Evolutionary conservation across 2,329 filamentous ascomycete species (phyloP), one percentile per base, ranked within the genome.

Genomic region (Botrytis hyacinthi): DNA sequence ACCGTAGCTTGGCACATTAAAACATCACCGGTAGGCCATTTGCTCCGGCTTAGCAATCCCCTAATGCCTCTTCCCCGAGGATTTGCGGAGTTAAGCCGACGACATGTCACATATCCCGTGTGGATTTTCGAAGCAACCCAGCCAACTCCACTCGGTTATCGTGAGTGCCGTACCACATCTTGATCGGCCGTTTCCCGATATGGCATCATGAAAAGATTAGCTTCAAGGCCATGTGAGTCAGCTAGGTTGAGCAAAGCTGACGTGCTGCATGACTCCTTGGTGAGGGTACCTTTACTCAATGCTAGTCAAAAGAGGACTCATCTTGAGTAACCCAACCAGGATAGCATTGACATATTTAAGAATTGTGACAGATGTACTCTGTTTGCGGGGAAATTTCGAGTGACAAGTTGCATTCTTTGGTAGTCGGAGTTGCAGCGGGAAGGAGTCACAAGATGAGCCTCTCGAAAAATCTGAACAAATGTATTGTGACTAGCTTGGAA

Each of bases 201-300:
- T n/a, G 40, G 62, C n/a, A 63, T 62, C 37, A 54, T 44, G 12
- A 14, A 61, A 20, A 70, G 12, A 26, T 40, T 35, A 9, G 40
- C 29, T 37, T 70, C 68, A 29, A 35, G 22, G 6, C 16, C 22
- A 22, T 70, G 26, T 71, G 70, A 71, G 42, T 71, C 70, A 57
- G 59, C 59, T 65, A n/a, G 60, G 10, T 71, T 29, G 42, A 62
- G 26, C 35, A 29, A 70, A 57, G 67, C 51, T 63, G 57, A 65
- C 46, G 12, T 54, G 70, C 59, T 48, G 44, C 59, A 51, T 71
- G 69, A 42, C 69, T 65, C 59, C 44, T 65, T 63, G 10, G 8
- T 46, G 22, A 42, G 35, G 37, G 29, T n/a, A n/a, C n/a, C n/a
- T n/a, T n/a, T n/a, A n/a, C n/a, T n/a, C n/a, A n/a, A n/a, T n/a